These are phyloP conservation scores for Isoetes taiwanensis DNA, from an alignment of 75 land plant genomes.

Conservation along the genomic window DNA sequence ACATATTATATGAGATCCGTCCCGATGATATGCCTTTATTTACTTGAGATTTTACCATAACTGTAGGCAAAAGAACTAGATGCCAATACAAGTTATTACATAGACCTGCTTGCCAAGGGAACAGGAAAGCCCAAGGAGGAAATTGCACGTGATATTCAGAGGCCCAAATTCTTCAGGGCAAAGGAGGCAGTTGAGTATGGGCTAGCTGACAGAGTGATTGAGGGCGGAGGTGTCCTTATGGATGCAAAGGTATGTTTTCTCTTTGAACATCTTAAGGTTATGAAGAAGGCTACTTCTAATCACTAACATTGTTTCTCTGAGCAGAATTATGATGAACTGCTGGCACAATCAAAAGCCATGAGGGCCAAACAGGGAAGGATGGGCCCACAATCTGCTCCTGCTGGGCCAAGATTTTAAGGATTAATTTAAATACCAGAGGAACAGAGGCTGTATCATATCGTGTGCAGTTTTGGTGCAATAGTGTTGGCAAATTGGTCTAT, in stretches of 20 bases:
- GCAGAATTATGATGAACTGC: conserved; percentile 58
- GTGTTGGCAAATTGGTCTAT: no score
- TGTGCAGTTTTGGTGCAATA: no score
- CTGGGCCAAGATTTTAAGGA: conserved; percentile 24
- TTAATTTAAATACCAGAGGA: background rate
- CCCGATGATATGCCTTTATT: background rate
- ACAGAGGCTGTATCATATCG: no score
- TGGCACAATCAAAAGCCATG: conserved; percentile 50
- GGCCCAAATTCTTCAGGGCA: conserved; percentile 53
- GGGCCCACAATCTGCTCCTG: conserved; percentile 22
- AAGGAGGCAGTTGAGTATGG: conserved; percentile 85
- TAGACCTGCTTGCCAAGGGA: conserved; percentile 66
- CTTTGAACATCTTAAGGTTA: background rate
- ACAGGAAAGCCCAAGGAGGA: conserved; percentile 75
- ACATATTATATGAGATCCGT: background rate
- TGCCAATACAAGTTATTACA: conserved; percentile 56
- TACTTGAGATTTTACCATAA: background rate
- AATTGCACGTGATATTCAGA: conserved; percentile 56
- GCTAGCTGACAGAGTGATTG: conserved; percentile 71
- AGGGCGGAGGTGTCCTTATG: conserved; percentile 32
- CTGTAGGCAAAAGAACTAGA: conserved; percentile 79
- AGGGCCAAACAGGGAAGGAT: conserved; percentile 14
- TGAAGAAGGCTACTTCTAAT: background rate
- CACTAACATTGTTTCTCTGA: background rate
- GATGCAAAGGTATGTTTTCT: conserved; percentile 38